Evolutionary conservation across 306 rosid genomes (phyloP).

Genomic region (Casuarina cunninghamiana): DNA sequence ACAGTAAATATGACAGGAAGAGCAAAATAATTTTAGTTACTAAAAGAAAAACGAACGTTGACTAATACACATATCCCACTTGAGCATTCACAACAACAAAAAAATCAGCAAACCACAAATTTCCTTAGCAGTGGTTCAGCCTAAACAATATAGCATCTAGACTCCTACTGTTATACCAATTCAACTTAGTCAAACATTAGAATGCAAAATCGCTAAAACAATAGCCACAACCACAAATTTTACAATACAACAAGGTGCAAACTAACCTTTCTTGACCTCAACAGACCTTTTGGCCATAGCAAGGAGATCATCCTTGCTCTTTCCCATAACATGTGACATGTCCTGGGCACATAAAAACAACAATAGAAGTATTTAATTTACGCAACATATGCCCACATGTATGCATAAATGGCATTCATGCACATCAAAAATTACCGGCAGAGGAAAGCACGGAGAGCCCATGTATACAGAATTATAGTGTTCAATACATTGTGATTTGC

Average conservation of each 20-base stretch:
- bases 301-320: slow-evolving; percentile 79
- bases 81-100: neutral
- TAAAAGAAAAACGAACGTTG: no score
- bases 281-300: slow-evolving; percentile 54
- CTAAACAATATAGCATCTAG: neutral
- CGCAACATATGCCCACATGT: neutral
- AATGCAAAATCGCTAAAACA: slow-evolving; percentile 15
- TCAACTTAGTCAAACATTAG: slow-evolving; percentile 8
- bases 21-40: neutral
- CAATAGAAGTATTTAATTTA: neutral
- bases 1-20: neutral
- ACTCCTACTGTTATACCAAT: neutral
- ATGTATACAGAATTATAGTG: slow-evolving; percentile 76
- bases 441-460: slow-evolving; percentile 84
- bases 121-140: neutral
- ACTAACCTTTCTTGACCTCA: slow-evolving; percentile 63
- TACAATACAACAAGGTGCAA: slow-evolving; percentile 2
- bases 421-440: slow-evolving; percentile 59
- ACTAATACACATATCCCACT: neutral
- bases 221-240: slow-evolving; percentile 5
- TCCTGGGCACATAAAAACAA: slow-evolving; percentile 51
- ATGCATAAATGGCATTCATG: slow-evolving; percentile 12
- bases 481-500: slow-evolving; percentile 67
- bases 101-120: neutral
- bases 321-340: slow-evolving; percentile 80